These are phyloP conservation scores for Bjerkandera adusta DNA, from an alignment of 1,284 basidiomycete species.

Conservation along the genomic window DNA sequence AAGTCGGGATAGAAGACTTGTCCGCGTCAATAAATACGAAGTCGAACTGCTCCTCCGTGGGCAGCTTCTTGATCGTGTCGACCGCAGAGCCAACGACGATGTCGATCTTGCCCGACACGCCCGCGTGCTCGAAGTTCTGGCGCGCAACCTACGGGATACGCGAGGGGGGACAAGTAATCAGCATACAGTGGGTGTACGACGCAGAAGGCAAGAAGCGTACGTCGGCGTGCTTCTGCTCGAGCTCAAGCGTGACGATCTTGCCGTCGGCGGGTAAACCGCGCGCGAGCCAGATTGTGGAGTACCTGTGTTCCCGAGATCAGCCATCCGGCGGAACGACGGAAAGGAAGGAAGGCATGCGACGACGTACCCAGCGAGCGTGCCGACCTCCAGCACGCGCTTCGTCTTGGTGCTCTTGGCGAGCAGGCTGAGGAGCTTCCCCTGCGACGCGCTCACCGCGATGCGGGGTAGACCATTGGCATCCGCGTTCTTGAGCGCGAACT, in stretches of 20 bases:
- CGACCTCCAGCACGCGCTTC: slow-evolving; percentile 57
- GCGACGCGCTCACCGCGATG: slow-evolving; percentile 52
- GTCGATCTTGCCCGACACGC: slow-evolving; percentile 42
- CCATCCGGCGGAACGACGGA: slow-evolving; percentile 5
- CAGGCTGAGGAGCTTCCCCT: slow-evolving; percentile 57
- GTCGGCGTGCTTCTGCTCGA: slow-evolving; percentile 46
- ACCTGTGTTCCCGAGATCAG: slow-evolving; percentile 34
- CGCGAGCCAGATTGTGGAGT: slow-evolving; percentile 61
- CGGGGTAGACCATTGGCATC: slow-evolving; percentile 43
- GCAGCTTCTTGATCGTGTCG: slow-evolving; percentile 41
- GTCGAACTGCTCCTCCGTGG: slow-evolving; percentile 48
- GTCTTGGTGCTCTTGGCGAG: slow-evolving; percentile 45
- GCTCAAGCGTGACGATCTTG: slow-evolving; percentile 47
- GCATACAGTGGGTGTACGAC: not conserved
- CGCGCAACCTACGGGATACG: slow-evolving; percentile 42
- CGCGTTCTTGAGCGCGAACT: slow-evolving; percentile 41
- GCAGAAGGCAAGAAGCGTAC: slow-evolving; percentile 27
- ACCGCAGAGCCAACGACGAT: slow-evolving; percentile 50
- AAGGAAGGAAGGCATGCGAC: slow-evolving; percentile 9
- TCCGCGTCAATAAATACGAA: slow-evolving; percentile 65
- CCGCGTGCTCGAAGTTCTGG: slow-evolving; percentile 49
- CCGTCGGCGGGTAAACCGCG: slow-evolving; percentile 55
- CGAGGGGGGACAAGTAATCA: not conserved
- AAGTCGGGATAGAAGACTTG: slow-evolving; percentile 46
- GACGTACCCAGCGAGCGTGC: slow-evolving; percentile 57